A percentile compares a stretch with the other conserved stretches of the same genome.
Evolutionary conservation across 495 filamentous ascomycete genomes (phyloP).

Genomic region (Aspergillus sclerotiicarbonarius): DNA sequence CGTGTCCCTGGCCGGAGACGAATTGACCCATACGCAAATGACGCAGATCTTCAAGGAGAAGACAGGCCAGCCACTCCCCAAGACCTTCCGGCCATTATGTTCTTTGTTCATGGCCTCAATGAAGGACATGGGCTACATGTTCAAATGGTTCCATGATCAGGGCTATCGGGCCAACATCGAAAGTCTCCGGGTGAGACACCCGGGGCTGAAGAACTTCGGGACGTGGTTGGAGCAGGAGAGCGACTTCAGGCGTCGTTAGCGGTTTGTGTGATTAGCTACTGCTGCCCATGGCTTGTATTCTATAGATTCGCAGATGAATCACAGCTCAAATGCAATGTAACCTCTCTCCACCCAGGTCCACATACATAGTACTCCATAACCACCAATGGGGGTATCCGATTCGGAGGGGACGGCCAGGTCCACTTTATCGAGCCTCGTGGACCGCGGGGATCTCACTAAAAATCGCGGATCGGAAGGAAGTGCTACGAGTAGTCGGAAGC

Average conservation of each 20-base stretch:
- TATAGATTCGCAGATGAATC: too few relatives aligned
- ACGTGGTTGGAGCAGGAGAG: conserved; percentile 61
- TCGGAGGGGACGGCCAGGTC: too few relatives aligned
- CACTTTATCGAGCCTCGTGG: too few relatives aligned
- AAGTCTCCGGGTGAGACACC: conserved; percentile 48
- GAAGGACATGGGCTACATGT: conserved; percentile 59
- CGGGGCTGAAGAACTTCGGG: conserved; percentile 55
- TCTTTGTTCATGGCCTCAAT: conserved; percentile 43
- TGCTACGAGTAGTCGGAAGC: too few relatives aligned
- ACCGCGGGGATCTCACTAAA: too few relatives aligned
- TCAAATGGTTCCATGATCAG: conserved; percentile 60
- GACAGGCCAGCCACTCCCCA: conserved; percentile 48
- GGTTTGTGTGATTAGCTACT: too few relatives aligned
- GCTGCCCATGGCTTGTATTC: too few relatives aligned
- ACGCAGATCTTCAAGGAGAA: conserved; percentile 48
- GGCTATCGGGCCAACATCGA: conserved; percentile 61
- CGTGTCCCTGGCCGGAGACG: conserved; percentile 60
- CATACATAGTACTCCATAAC: too few relatives aligned
- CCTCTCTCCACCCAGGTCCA: too few relatives aligned
- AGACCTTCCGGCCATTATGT: conserved; percentile 44
- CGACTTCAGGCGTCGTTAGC: conserved; percentile 20
- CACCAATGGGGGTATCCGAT: too few relatives aligned
- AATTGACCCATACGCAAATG: conserved; percentile 52
- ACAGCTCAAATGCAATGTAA: too few relatives aligned
- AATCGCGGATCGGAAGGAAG: too few relatives aligned